phyloP scores from a whole-genome alignment of 768 basidiomycete species.

The Naganishia kalamii region DNA sequence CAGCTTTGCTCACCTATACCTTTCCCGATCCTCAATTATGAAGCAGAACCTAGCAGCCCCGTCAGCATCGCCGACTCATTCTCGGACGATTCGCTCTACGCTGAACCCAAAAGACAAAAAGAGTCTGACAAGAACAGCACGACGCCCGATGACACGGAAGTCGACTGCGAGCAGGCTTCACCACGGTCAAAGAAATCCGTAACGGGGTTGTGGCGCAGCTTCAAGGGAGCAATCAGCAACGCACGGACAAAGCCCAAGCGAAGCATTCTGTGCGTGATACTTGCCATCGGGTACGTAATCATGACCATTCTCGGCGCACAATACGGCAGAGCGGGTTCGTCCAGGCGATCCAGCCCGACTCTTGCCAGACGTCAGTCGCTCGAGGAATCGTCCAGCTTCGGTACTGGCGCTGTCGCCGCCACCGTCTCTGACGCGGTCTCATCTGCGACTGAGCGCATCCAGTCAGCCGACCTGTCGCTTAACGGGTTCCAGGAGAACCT shows the following conservation, averaged over 20 bases:
- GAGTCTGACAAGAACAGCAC: too few relatives aligned
- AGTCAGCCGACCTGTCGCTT: not conserved
- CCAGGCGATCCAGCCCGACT: too few relatives aligned
- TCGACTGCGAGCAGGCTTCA: not conserved
- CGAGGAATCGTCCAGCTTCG: too few relatives aligned
- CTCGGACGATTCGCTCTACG: too few relatives aligned
- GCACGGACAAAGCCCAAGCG: not conserved
- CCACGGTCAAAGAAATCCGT: not conserved
- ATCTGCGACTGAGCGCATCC: constrained; percentile 2
- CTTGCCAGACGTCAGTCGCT: too few relatives aligned
- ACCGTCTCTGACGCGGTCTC: not conserved
- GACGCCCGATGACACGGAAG: too few relatives aligned
- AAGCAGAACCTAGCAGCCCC: too few relatives aligned
- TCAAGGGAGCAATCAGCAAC: not conserved
- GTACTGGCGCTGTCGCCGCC: not conserved
- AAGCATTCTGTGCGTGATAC: not conserved
- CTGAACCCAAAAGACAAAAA: too few relatives aligned
- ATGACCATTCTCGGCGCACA: not conserved
- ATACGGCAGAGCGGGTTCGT: not conserved
- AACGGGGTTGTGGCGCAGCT: not conserved
- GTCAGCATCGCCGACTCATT: too few relatives aligned
- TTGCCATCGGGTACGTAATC: not conserved
- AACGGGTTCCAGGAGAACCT: not conserved
- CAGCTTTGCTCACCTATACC: too few relatives aligned
- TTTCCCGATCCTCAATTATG: too few relatives aligned